Base-by-base conservation (phyloP, 331 rosid genomes). In the Acacia pycnantha region DNA sequence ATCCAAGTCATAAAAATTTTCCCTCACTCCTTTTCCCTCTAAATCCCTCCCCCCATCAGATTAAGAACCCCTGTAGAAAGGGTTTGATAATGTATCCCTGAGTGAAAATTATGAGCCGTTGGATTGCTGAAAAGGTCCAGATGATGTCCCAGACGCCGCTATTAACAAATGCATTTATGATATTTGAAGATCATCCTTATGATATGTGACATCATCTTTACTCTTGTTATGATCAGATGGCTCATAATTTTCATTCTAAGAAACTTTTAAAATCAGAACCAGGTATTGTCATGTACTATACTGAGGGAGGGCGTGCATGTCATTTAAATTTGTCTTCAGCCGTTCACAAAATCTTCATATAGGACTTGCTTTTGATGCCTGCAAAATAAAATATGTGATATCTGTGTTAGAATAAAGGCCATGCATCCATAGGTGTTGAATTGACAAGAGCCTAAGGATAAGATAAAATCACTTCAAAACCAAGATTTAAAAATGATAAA, bases 281-380 rank as follows among this genome's bases (percentile, higher is more conserved):
- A 51, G 27, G 44, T 48, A 14, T 78, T 69, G 13, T 59, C 73
- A 29, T 35, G 15, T 70, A 19, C 24, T 26, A 9, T 33, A 3
- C 1, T 2, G 64, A 9, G 64, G 64, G 53, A 3, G 21, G 70
- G 61, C 47, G 19, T 41, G 11, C 4, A 19, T 3, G 77, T 48
- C 67, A 37, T 70, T 77, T 70, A 68, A 78, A 48, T 46, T 24
- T 78, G 50, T 83, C 78, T 53, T 71, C 79, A 71, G 44, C 29
- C 48, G 40, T 29, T 61, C 19, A 70, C 8, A 19, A 48, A 46
- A 26, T 83, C 68, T 58, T 47, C 80, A 91, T 75, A 87, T 81
- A 51, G 92, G 94, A 67, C 94, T 88, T 76, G 89, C 86, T 83
- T 83, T 79, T 14, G 84, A 84, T 4, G 61, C 87, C 97, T 90